phyloP scores from a whole-genome alignment of 352 stramenopile genomes.

The Pythium phragmiticola region DNA sequence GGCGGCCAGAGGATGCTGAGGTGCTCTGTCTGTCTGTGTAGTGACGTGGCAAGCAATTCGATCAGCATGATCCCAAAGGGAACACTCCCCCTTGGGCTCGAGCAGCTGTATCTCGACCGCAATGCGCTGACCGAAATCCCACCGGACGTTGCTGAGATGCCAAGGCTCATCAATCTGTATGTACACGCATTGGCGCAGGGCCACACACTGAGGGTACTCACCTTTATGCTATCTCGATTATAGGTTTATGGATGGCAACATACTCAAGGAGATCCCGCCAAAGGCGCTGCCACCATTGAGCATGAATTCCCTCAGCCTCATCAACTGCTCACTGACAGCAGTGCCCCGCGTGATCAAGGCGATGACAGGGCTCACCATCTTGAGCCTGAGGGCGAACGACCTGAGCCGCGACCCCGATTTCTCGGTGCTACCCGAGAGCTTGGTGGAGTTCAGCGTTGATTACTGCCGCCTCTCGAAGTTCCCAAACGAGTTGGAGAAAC shows the following conservation, averaged over 20 bases:
- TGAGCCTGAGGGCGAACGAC: conserved; percentile 10
- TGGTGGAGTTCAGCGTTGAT: neutral
- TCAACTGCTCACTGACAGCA: conserved; percentile 16
- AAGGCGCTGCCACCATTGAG: neutral
- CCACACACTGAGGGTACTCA: neutral
- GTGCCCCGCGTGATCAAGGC: neutral
- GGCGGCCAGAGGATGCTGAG: neutral
- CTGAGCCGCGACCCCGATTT: conserved; percentile 10
- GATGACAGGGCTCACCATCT: neutral
- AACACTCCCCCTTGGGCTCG: neutral
- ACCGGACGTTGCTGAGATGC: conserved; percentile 11
- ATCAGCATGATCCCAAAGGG: conserved; percentile 4
- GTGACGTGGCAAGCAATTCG: conserved; percentile 1
- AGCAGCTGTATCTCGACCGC: neutral
- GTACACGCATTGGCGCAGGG: neutral
- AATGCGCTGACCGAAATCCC: conserved; percentile 13
- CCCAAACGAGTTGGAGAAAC: neutral
- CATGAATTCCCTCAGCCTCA: conserved; percentile 10
- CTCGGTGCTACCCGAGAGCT: neutral
- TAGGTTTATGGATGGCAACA: conserved; percentile 14
- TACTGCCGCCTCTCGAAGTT: conserved; percentile 5
- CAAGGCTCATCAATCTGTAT: conserved; percentile 8
- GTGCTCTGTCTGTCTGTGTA: neutral
- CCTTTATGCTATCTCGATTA: neutral
- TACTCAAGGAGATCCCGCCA: conserved; percentile 4